Evolutionary conservation across 352 stramenopile species (phyloP), one percentile per base, ranked within the genome.

Genomic region (Phytopythium cucurbitacearum): DNA sequence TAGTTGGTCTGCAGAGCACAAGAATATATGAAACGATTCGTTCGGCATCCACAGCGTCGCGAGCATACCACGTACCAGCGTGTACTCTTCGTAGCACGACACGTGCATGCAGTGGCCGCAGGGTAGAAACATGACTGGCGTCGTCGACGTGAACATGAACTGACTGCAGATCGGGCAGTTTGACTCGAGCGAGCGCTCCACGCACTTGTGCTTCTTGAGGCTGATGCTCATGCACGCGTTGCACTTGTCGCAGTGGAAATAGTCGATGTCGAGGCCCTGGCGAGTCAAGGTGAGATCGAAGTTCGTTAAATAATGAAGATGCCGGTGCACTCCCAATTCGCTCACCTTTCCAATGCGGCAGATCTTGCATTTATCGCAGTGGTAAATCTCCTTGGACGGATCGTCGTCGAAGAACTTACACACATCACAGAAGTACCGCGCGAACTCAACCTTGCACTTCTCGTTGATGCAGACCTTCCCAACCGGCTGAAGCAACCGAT

Each of bases 301-400:
- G 10, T 52, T 16, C 5, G 53, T 48, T 16, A 35, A 28, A 8
- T 37, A 13, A 51, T 36, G 12, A 1, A 3, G 38, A 32, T 40
- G 3, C 7, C 37, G 42, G 6, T 39, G 39, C 28, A 4, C 21
- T 28, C 21, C 42, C n/a, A 32, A 13, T 13, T 7, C 32, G 10
- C 35, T 4, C 38, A 85, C 74, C 63, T 96, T 91, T 54, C 94
- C 95, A 36, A 96, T 91, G 48, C 96, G 88, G 65, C 97, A 99
- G 15, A 98, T 96, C 64, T 98, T 98, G 80, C 96, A 98, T 58
- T 98, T 99, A 32, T 97, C 95, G 64, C 96, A 99, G 69, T 99
- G 96, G 59, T 98, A 99, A 38, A 99, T 99, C 41, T 94, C 77
- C 58, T 97, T 97, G 43, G 68, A 80, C 7, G 72, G 55, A 21